These are phyloP conservation scores for Dovyalis caffra DNA, from an alignment of 345 rosid genomes.

Conservation along the genomic window DNA sequence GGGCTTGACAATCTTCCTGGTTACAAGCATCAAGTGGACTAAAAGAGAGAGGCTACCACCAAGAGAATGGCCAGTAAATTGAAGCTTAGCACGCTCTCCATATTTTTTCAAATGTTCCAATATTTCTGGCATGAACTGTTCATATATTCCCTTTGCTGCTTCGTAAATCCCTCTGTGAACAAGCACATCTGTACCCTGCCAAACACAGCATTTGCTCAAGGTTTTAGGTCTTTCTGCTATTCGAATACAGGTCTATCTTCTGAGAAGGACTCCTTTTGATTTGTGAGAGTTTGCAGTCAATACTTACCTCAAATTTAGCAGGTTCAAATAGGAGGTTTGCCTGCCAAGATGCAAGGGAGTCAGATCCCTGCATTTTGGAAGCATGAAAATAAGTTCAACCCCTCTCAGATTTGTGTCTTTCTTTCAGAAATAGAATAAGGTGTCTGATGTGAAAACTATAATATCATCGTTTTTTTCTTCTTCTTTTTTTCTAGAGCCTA, in stretches of 20 bases:
- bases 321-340: conserved; percentile 94
- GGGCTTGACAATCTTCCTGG: conserved; percentile 52
- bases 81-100: conserved; percentile 75
- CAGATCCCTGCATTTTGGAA: conserved; percentile 64
- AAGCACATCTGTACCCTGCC: conserved; percentile 68
- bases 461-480: background rate
- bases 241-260: no score
- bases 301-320: conserved; percentile 69
- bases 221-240: background rate
- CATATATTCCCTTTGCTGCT: conserved; percentile 87
- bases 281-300: background rate
- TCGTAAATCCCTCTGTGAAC: conserved; percentile 96
- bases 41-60: conserved; percentile 89
- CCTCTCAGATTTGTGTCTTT: background rate
- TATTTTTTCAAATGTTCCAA: conserved; percentile 53
- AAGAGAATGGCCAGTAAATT: conserved; percentile 88
- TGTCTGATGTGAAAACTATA: background rate
- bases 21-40: conserved; percentile 67
- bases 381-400: background rate
- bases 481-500: background rate
- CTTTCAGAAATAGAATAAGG: background rate
- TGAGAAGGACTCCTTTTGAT: background rate
- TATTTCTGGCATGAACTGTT: conserved; percentile 76
- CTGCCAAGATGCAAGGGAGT: conserved; percentile 86
- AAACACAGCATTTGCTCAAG: background rate